phyloP scores from a whole-genome alignment of 2,329 filamentous ascomycete species.

The Chaetoscypha palmicola region DNA sequence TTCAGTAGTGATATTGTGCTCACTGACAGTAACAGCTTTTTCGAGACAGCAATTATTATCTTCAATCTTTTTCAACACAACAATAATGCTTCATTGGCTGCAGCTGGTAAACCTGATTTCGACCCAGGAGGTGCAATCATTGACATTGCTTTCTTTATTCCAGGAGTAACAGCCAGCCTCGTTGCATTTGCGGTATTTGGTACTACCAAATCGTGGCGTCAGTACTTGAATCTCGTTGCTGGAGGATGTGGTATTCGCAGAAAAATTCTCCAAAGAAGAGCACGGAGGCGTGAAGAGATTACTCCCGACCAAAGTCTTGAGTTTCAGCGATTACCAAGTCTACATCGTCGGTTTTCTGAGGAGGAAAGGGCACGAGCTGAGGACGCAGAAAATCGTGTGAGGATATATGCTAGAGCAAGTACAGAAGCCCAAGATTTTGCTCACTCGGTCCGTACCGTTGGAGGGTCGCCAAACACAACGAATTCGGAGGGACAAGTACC shows the following conservation, averaged over 20 bases:
- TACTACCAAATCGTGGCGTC: slow-evolving; percentile 33
- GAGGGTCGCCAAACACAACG: neutral
- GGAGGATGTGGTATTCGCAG: slow-evolving; percentile 4
- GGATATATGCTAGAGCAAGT: neutral
- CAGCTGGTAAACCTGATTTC: slow-evolving; percentile 31
- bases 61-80: slow-evolving; percentile 32
- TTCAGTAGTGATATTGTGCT: neutral
- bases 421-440: neutral
- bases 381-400: slow-evolving; percentile 1
- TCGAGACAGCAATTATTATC: slow-evolving; percentile 35
- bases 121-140: slow-evolving; percentile 26
- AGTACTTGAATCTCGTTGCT: slow-evolving; percentile 24
- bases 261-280: neutral
- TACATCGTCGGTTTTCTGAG: slow-evolving; percentile 1
- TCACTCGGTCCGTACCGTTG: neutral
- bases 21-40: slow-evolving; percentile 25
- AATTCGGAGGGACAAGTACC: neutral
- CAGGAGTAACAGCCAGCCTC: slow-evolving; percentile 34
- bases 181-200: slow-evolving; percentile 37
- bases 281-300: neutral
- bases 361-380: slow-evolving; percentile 1
- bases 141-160: slow-evolving; percentile 34
- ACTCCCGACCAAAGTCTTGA: slow-evolving; percentile 4
- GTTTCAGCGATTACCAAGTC: slow-evolving; percentile 5
- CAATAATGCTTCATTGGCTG: slow-evolving; percentile 28